These are phyloP conservation scores for Diaporthe sp. DNA, from an alignment of 2,329 filamentous ascomycete species.

Conservation along the genomic window DNA sequence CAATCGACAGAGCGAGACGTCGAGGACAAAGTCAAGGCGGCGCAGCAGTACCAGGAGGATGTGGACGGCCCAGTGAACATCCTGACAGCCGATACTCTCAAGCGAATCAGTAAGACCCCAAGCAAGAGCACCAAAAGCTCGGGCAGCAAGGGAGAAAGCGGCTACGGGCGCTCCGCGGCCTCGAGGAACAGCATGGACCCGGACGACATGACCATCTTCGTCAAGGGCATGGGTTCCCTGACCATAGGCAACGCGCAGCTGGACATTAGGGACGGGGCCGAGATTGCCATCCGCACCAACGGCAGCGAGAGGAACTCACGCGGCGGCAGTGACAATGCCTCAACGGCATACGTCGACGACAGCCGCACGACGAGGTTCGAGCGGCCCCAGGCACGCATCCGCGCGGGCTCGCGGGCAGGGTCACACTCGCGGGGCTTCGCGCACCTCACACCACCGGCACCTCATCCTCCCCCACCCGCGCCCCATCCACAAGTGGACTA, in stretches of 20 bases:
- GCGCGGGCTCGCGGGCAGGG: conserved; percentile 64
- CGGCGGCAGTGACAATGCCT: conserved; percentile 55
- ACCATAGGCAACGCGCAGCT: conserved; percentile 71
- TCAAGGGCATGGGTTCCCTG: conserved; percentile 69
- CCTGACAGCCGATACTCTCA: conserved; percentile 69
- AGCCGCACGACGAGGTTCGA: conserved; percentile 57
- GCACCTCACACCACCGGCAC: conserved; percentile 18
- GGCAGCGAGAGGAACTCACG: conserved; percentile 61
- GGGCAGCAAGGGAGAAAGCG: conserved; percentile 73
- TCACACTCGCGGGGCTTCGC: conserved; percentile 53
- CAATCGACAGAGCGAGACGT: conserved; percentile 46
- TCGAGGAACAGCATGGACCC: conserved; percentile 67
- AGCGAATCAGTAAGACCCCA: conserved; percentile 64
- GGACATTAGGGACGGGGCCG: conserved; percentile 69
- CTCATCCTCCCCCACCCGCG: background rate
- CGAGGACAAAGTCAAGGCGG: conserved; percentile 59
- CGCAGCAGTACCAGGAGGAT: conserved; percentile 66
- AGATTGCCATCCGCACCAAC: conserved; percentile 67
- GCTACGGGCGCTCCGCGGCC: conserved; percentile 71
- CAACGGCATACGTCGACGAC: conserved; percentile 61
- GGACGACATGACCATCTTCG: conserved; percentile 73
- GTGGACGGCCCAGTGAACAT: conserved; percentile 59
- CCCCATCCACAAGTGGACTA: conserved; percentile 30
- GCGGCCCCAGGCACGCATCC: conserved; percentile 59
- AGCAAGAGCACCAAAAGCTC: conserved; percentile 71